A percentile compares a stretch with the other conserved stretches of the same genome.
Evolutionary conservation across 2,329 filamentous ascomycete species (phyloP).

Genomic region (Claviceps arundinis): DNA sequence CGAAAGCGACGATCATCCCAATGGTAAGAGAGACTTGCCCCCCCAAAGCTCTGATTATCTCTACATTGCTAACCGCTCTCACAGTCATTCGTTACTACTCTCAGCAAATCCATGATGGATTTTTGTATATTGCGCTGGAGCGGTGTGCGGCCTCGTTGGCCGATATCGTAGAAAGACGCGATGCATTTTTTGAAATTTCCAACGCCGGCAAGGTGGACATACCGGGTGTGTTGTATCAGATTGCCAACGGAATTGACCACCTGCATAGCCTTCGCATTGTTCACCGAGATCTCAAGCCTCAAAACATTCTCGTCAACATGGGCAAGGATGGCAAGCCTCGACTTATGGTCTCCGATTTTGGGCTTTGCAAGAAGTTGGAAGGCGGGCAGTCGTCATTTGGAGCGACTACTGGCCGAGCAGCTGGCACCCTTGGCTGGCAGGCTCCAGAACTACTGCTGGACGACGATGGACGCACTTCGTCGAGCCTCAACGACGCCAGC

Average conservation of each 20-base stretch:
- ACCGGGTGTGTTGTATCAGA: conserved; percentile 71
- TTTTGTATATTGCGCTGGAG: conserved; percentile 92
- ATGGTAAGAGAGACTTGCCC: conserved; percentile 35
- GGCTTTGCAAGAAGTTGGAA: conserved; percentile 92
- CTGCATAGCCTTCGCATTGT: conserved; percentile 88
- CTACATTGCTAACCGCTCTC: conserved; percentile 1
- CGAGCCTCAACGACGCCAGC: conserved; percentile 33
- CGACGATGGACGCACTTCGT: conserved; percentile 46
- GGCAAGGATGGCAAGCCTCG: conserved; percentile 58
- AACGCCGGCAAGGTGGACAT: conserved; percentile 61
- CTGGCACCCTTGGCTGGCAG: conserved; percentile 90
- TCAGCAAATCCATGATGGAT: conserved; percentile 75
- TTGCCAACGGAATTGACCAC: conserved; percentile 78
- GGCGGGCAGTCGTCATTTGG: conserved; percentile 89
- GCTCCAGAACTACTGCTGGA: conserved; percentile 84
- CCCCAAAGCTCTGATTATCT: too few relatives aligned
- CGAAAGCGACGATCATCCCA: conserved; percentile 89
- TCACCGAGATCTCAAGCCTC: conserved; percentile 91
- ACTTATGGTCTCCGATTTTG: conserved; percentile 95
- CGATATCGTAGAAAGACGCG: conserved; percentile 72
- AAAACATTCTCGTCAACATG: conserved; percentile 84
- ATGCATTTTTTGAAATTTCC: conserved; percentile 54
- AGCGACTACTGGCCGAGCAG: conserved; percentile 84
- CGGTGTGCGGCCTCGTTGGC: conserved; percentile 87
- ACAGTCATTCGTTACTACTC: conserved; percentile 89